Conservation (phyloP, 345 rosid species). For the Salix udensis region DNA sequence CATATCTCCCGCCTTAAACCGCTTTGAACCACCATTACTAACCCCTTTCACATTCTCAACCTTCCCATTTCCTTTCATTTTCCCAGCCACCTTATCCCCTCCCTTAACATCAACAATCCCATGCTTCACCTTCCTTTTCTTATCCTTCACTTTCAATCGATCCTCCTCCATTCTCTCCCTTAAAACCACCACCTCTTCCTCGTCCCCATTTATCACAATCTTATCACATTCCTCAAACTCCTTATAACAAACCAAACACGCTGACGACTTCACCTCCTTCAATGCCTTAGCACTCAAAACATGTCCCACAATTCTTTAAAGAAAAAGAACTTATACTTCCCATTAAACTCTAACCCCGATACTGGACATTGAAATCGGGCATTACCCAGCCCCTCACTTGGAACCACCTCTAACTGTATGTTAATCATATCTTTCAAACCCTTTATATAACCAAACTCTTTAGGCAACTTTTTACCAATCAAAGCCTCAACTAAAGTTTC, state of each 20-base stretch:
- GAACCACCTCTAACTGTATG: conserved; percentile 50
- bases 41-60: conserved; percentile 31
- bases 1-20: conserved; percentile 55
- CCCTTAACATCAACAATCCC: conserved; percentile 33
- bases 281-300: conserved; percentile 87
- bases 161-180: conserved; percentile 73
- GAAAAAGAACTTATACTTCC: conserved; percentile 74
- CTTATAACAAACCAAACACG: conserved; percentile 83
- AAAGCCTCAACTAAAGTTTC: conserved; percentile 71
- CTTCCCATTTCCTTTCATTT: conserved; percentile 42
- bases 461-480: conserved; percentile 66
- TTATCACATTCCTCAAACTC: conserved; percentile 63
- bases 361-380: conserved; percentile 77
- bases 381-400: conserved; percentile 41
- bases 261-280: conserved; percentile 81
- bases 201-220: conserved; percentile 75
- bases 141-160: conserved; percentile 51
- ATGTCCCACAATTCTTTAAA: conserved; percentile 75
- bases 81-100: conserved; percentile 31
- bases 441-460: conserved; percentile 60
- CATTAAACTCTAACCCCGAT: conserved; percentile 77
- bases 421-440: conserved; percentile 79
- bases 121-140: conserved; percentile 59
- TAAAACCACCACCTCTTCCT: conserved; percentile 65
- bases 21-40: conserved; percentile 42